Conservation (phyloP, 78 protist species). For the Mastigamoeba balamuthi region DNA sequence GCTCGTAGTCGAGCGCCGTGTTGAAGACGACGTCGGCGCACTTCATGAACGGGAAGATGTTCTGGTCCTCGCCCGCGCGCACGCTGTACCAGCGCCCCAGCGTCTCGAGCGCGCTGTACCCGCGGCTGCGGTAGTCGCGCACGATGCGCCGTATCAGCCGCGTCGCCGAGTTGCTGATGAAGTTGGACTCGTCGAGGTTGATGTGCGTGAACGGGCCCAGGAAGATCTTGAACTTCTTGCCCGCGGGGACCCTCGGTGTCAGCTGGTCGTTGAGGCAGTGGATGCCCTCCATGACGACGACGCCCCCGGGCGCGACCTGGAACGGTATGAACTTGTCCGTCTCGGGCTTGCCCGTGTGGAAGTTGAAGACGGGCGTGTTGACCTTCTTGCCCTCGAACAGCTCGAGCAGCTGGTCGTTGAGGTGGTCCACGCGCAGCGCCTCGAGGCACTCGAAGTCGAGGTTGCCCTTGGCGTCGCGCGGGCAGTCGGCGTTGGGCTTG, state of each 20-base stretch:
- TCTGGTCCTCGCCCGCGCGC: constrained; percentile 26
- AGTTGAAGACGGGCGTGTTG: background rate
- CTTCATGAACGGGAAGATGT: constrained; percentile 27
- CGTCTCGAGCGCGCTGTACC: constrained; percentile 11
- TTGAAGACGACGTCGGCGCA: constrained; percentile 27
- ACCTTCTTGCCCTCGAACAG: background rate
- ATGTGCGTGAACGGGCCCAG: constrained; percentile 31
- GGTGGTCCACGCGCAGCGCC: background rate
- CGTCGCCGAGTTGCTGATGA: constrained; percentile 22
- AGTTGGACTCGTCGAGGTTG: constrained; percentile 33
- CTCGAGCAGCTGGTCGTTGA: background rate
- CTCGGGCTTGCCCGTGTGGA: background rate
- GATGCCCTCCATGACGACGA: constrained; percentile 42
- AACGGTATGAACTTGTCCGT: background rate
- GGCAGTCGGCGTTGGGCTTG: constrained; percentile 7
- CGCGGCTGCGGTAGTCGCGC: constrained; percentile 24
- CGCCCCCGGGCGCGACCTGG: background rate
- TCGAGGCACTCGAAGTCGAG: background rate
- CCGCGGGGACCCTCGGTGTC: constrained; percentile 2
- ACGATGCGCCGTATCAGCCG: constrained; percentile 31
- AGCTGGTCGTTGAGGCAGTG: constrained; percentile 31
- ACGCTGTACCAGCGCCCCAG: constrained; percentile 24
- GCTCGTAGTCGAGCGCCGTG: constrained; percentile 37
- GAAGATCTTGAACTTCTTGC: constrained; percentile 19
- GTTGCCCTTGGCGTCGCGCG: background rate